Evolutionary conservation across 192 early-diverging fungal species (phyloP), one percentile per base, ranked within the genome.

Genomic region (Backusella parvicylindrica): DNA sequence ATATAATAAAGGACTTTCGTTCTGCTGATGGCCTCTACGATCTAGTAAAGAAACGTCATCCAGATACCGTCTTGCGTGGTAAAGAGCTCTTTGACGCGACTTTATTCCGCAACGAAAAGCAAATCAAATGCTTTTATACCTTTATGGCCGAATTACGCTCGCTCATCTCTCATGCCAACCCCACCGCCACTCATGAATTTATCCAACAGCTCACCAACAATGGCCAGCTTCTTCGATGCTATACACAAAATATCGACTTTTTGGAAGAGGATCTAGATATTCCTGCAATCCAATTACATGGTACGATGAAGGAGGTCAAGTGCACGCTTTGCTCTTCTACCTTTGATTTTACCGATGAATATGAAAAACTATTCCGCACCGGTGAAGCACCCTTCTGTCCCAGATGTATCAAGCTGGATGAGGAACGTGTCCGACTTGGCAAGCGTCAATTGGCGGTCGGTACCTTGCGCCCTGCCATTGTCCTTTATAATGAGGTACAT

Each of bases 181-280:
- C 89, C 18, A 96, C 97, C 1, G 90, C 88, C 2, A 95, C 96
- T 6, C 97, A 99, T 78, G 75, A 82, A 37, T 98, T 98, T 74
- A 89, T 99, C 69, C 91, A 92, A 43, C 76, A 85, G 53, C 80
- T 99, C 1, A 86, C 91, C n/a, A 88, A 91, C 18, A 76, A 81
- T 5, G 90, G 92, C 15, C 92, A 95, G 77, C 87, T 99, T 1
- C 71, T 96, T 16, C 81, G 97, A 8, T 96, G 93, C 82, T 99
- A 99, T 68, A 97, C 97, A 26, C 97, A 97, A 83, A 99, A 99
- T 79, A 99, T 98, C 72, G 97, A 99, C 76, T 91, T 92, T 76
- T 84, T 99, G 13, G 97, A 98, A 76, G 87, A 89, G 53, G 84
- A 88, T 30, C 82, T 93, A 1, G 89, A 90, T 23, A 71, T 95